phyloP scores from a whole-genome alignment of 2,329 filamentous ascomycete genomes.

The Stagonosporopsis rhizophila region DNA sequence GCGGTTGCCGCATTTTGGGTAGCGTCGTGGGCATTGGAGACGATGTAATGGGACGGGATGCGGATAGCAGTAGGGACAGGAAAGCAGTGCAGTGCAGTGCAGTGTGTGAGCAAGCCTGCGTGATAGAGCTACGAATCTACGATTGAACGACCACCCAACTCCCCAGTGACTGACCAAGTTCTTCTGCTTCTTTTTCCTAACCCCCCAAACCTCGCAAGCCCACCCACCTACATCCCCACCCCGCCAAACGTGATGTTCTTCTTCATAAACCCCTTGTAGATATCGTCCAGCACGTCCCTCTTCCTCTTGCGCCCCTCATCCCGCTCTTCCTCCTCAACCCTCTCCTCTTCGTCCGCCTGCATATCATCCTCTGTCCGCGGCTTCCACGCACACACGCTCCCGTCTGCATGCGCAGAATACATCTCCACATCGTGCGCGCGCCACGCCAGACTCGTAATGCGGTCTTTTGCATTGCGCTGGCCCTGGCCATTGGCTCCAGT shows the following conservation, averaged over 20 bases:
- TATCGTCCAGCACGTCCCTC: conserved; percentile 78
- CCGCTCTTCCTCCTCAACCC: conserved; percentile 43
- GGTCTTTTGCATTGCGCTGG: conserved; percentile 44
- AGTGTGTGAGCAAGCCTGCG: not conserved
- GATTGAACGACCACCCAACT: not conserved
- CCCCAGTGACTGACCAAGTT: not conserved
- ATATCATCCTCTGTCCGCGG: conserved; percentile 63
- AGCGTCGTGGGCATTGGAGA: not conserved
- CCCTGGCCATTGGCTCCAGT: conserved; percentile 42
- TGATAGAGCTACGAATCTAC: not conserved
- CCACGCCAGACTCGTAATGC: conserved; percentile 81
- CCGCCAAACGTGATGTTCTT: conserved; percentile 68
- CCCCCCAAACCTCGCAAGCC: no score
- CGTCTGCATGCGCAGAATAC: conserved; percentile 84
- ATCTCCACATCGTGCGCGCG: conserved; percentile 72
- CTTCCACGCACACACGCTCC: conserved; percentile 81
- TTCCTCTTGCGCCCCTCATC: conserved; percentile 65
- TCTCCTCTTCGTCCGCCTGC: conserved; percentile 53
- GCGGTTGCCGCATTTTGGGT: conserved; percentile 43
- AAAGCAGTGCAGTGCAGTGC: not conserved
- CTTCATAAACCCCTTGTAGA: conserved; percentile 78
- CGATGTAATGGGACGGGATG: not conserved
- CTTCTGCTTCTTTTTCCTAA: no score
- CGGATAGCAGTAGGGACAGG: no score
- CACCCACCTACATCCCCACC: conserved; percentile 20